These are phyloP conservation scores for Neurospora sp. DNA, from an alignment of 495 filamentous ascomycete species.

Conservation along the genomic window DNA sequence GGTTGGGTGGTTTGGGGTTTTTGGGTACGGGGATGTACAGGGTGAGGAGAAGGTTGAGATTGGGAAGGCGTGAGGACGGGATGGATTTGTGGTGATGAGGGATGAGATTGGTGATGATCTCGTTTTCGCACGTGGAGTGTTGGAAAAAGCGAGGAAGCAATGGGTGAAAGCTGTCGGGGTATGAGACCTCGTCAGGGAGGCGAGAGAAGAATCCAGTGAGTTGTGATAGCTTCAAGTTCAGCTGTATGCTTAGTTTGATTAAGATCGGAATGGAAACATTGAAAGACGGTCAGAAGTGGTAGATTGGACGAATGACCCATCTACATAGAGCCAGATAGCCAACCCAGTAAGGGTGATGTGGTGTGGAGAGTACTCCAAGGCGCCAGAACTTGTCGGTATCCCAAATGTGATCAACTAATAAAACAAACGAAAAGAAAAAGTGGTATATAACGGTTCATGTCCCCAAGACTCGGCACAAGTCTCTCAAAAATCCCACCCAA, in stretches of 20 bases:
- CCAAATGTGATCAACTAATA: background rate
- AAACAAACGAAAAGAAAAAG: background rate
- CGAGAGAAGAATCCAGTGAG: background rate
- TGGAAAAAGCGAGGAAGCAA: background rate
- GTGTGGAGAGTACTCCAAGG: background rate
- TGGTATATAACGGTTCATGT: background rate
- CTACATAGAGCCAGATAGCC: background rate
- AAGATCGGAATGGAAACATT: background rate
- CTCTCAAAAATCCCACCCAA: background rate
- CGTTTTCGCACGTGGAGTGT: background rate
- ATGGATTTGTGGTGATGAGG: background rate
- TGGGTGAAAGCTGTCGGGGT: too few relatives aligned
- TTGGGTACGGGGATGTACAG: background rate
- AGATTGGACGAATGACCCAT: background rate
- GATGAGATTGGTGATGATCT: too few relatives aligned
- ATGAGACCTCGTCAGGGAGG: background rate
- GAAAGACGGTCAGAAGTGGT: background rate
- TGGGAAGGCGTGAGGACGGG: background rate
- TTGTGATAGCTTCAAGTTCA: background rate
- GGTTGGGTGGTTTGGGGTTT: background rate
- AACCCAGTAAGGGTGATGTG: background rate
- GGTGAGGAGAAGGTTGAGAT: background rate
- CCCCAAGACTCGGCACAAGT: background rate
- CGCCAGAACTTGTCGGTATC: background rate
- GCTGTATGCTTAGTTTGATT: background rate